Evolutionary conservation across 2,329 filamentous ascomycete genomes (phyloP).

Genomic region (Botryotinia narcissicola): DNA sequence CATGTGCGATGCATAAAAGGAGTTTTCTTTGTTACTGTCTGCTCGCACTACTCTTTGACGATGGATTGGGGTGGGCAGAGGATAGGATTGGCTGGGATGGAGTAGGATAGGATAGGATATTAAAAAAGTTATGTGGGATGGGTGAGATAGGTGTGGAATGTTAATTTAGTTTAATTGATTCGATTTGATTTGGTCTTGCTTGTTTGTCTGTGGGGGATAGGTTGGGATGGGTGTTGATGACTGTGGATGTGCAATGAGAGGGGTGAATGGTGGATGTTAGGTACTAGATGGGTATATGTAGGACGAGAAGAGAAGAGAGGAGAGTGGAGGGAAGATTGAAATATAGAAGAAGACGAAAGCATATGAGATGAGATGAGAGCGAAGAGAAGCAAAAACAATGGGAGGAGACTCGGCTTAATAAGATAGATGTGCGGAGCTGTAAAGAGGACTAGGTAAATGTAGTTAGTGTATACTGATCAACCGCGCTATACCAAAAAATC

Average conservation of each 20-base stretch:
- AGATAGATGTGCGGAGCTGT: too few species aligned
- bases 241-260: not conserved
- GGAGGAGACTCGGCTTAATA: too few species aligned
- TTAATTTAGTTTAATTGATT: not conserved
- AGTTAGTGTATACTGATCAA: too few species aligned
- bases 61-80: not conserved
- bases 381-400: too few species aligned
- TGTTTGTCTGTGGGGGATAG: not conserved
- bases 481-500: too few species aligned
- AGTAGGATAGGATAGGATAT: not conserved
- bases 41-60: not conserved
- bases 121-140: not conserved
- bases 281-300: not conserved
- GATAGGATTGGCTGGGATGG: not conserved
- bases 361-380: not conserved
- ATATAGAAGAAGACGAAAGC: not conserved
- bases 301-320: not conserved
- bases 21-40: not conserved
- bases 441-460: too few species aligned
- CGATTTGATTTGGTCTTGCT: not conserved
- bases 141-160: not conserved
- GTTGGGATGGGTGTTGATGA: not conserved
- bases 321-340: too few species aligned
- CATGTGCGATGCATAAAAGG: not conserved
- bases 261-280: not conserved